A percentile compares a stretch with the other conserved stretches of the same genome.
phyloP scores from a whole-genome alignment of 2,329 filamentous ascomycete genomes.

The Colletotrichum theobromicola region DNA sequence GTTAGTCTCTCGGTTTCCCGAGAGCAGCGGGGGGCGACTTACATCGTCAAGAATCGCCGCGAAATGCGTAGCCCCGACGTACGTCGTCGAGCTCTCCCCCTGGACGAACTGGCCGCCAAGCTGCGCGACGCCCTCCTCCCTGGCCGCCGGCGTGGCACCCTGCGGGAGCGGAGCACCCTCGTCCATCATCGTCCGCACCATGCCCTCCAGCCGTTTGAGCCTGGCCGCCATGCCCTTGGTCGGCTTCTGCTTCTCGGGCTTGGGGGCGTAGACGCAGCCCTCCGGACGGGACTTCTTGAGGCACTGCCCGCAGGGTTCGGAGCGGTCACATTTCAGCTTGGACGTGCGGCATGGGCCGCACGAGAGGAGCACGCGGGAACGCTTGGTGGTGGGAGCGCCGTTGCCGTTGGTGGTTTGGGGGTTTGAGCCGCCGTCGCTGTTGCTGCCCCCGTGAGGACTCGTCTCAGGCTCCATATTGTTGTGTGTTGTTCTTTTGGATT shows the following conservation, averaged over 20 bases:
- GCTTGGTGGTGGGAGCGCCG: conserved; percentile 36
- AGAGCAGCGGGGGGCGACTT: conserved; percentile 27
- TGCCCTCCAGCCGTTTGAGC: conserved; percentile 59
- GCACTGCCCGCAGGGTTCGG: conserved; percentile 57
- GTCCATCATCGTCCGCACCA: conserved; percentile 63
- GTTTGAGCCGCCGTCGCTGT: neutral
- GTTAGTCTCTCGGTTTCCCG: conserved; percentile 3
- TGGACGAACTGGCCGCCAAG: conserved; percentile 48
- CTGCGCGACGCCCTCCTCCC: conserved; percentile 20
- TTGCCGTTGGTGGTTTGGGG: neutral
- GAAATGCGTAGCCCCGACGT: conserved; percentile 65
- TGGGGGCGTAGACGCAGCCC: conserved; percentile 54
- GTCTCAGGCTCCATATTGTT: neutral
- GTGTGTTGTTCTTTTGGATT: neutral
- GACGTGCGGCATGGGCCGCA: conserved; percentile 57
- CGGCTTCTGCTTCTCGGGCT: conserved; percentile 43
- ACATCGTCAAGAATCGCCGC: conserved; percentile 67
- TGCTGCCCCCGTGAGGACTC: neutral
- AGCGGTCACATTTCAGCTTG: conserved; percentile 63
- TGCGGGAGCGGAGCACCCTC: conserved; percentile 20
- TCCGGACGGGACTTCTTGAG: conserved; percentile 51
- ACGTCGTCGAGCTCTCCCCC: conserved; percentile 49
- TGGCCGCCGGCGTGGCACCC: neutral
- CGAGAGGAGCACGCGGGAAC: conserved; percentile 55
- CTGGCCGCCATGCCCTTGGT: conserved; percentile 58